Base-by-base conservation (phyloP, 768 basidiomycete genomes). In the Gymnopilus dilepis region DNA sequence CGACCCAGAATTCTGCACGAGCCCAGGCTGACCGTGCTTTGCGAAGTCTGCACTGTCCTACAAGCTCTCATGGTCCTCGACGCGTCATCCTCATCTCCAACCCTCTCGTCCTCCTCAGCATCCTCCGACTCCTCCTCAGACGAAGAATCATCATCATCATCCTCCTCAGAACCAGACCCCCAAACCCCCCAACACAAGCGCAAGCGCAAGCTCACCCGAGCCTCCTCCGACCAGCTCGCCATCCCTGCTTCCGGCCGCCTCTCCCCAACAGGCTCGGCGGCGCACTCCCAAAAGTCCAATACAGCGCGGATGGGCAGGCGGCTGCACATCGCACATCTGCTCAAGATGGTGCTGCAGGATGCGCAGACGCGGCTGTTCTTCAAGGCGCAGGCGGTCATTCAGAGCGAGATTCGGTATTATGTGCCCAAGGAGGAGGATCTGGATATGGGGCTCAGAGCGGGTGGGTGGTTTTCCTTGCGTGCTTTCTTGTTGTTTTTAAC, bases 31-130 rank as follows among this genome's bases (percentile, higher is more conserved):
- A 89, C 90, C 1, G 88, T 88, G 0, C 86, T 99, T 1, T 96
- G 95, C 71, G 92, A 96, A 72, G 94, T 98, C 24, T 99, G 97
- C 80, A 98, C 94, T 0, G 94, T 99, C 19, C 81, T 99, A 2
- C 93, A 96, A 71, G 97, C 96, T 0, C 81, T 99, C 41, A 98
- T 99, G 94, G 92, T 98, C 3, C 86, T 95, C 28, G 95, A 97
- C 69, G 81, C 92, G 17, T 66, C 59, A 7, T 45, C 61, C 15
- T 65, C 69, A 11, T 57, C 67, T 15, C 55, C 58, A 8, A 28
- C 52, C n/a, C 11, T 7, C 9, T 37, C 31, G 38, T 53, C 33
- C 52, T 34, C 52, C 4, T 31, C 34, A 15, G 9, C 33, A 12
- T 17, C 26, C 6, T 3, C 31, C 66, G 4, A 60, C 60, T 12